A percentile compares a stretch with the other conserved stretches of the same genome.
Conservation (phyloP, 2,329 filamentous ascomycete species). For the Ilyonectria robusta region DNA sequence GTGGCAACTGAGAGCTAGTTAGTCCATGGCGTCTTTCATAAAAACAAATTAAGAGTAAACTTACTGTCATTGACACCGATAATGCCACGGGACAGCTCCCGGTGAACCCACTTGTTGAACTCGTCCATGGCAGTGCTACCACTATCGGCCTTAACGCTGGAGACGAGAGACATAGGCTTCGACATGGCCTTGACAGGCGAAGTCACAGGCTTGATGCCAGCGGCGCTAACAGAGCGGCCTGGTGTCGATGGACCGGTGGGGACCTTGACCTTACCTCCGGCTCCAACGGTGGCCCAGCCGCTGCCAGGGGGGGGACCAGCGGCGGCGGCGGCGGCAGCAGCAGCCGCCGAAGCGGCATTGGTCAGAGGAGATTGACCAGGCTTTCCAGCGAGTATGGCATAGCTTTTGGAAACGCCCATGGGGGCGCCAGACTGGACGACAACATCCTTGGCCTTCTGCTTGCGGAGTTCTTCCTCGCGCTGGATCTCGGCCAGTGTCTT, state of each 20-base stretch:
- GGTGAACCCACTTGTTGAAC: conserved; percentile 92
- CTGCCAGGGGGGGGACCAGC: conserved; percentile 59
- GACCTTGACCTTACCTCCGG: conserved; percentile 90
- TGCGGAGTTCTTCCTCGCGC: conserved; percentile 87
- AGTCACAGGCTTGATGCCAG: conserved; percentile 60
- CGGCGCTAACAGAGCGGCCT: conserved; percentile 61
- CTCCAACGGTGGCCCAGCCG: conserved; percentile 96
- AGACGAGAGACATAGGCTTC: conserved; percentile 64
- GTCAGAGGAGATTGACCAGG: conserved; percentile 57
- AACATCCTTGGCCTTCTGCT: conserved; percentile 77
- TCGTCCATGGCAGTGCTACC: conserved; percentile 80
- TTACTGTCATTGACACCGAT: conserved; percentile 66
- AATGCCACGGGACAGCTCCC: conserved; percentile 82
- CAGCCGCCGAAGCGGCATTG: conserved; percentile 57
- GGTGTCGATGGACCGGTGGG: conserved; percentile 72
- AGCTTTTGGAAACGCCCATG: conserved; percentile 80
- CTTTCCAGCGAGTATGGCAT: conserved; percentile 94
- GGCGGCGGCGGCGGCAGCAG: conserved; percentile 52
- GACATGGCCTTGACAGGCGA: conserved; percentile 64
- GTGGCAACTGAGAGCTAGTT: conserved; percentile 74
- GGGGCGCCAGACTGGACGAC: conserved; percentile 64
- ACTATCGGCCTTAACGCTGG: conserved; percentile 56
- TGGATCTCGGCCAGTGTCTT: conserved; percentile 97
- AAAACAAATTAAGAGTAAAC: conserved; percentile 44
- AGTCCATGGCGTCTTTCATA: conserved; percentile 41